Conservation (phyloP, 2,329 filamentous ascomycete genomes). For the Exophiala alcalophila region DNA sequence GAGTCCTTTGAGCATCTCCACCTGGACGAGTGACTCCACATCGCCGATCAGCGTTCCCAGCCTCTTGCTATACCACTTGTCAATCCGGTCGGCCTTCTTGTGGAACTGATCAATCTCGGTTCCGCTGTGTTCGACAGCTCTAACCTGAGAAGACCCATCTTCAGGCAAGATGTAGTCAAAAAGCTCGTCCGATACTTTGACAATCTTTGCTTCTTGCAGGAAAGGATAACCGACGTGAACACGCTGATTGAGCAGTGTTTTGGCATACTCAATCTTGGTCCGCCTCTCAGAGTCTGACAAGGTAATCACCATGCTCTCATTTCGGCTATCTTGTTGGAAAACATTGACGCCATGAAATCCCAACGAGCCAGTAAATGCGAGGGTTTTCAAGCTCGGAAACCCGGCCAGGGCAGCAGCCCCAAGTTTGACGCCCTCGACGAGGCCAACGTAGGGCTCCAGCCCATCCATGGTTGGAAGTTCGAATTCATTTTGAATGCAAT, state of each 20-base stretch:
- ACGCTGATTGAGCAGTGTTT: conserved; percentile 74
- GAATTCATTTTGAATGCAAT: conserved; percentile 93
- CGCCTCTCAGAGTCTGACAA: conserved; percentile 70
- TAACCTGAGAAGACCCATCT: conserved; percentile 59
- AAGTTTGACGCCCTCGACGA: conserved; percentile 80
- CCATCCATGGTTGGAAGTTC: conserved; percentile 91
- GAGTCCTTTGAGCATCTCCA: conserved; percentile 90
- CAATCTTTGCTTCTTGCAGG: conserved; percentile 86
- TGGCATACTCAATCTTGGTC: conserved; percentile 68
- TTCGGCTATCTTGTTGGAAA: conserved; percentile 92
- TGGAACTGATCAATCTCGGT: conserved; percentile 78
- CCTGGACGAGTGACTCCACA: conserved; percentile 85
- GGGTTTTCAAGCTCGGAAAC: conserved; percentile 83
- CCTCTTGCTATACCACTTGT: conserved; percentile 84
- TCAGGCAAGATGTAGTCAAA: conserved; percentile 78
- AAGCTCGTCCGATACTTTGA: conserved; percentile 85
- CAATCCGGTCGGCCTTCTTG: conserved; percentile 78
- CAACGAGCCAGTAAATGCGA: conserved; percentile 77
- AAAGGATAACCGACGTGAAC: conserved; percentile 95
- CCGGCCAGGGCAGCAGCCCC: conserved; percentile 82
- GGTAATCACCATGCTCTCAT: conserved; percentile 93
- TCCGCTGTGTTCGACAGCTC: conserved; percentile 67
- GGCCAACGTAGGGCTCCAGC: conserved; percentile 75
- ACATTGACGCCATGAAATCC: conserved; percentile 89
- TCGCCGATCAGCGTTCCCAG: conserved; percentile 82